A percentile compares a stretch with the other conserved stretches of the same genome.
Evolutionary conservation across 306 rosid species (phyloP).

Genomic region (Albizia julibrissin): DNA sequence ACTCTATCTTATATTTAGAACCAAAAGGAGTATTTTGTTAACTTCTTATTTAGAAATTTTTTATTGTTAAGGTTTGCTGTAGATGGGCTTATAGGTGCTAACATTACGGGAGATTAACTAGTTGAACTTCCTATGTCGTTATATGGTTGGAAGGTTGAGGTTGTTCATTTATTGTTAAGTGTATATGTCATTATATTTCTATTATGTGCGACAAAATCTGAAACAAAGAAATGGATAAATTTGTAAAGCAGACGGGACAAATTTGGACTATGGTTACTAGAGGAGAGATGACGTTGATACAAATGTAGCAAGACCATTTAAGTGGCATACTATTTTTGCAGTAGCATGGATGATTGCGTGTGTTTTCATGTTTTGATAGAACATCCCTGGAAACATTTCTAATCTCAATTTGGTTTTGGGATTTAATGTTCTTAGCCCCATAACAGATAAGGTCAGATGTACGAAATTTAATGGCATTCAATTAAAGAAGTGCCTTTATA

Average conservation of each 20-base stretch:
- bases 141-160: neutral
- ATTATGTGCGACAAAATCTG: neutral
- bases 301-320: neutral
- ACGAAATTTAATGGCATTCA: neutral
- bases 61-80: neutral
- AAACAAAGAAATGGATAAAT: neutral
- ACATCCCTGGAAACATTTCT: neutral
- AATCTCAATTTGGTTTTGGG: neutral
- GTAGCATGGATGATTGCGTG: neutral
- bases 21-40: neutral
- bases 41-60: neutral
- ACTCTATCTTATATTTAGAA: too few relatives aligned
- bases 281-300: neutral
- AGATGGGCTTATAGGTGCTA: neutral
- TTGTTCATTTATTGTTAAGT: neutral
- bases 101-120: neutral
- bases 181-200: neutral
- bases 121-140: neutral
- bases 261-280: neutral
- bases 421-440: neutral
- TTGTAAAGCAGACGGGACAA: neutral
- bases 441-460: neutral
- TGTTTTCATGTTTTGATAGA: neutral
- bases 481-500: neutral
- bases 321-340: neutral